Base-by-base conservation (phyloP, 73 alveolate species). In the Halteria grandinella region DNA sequence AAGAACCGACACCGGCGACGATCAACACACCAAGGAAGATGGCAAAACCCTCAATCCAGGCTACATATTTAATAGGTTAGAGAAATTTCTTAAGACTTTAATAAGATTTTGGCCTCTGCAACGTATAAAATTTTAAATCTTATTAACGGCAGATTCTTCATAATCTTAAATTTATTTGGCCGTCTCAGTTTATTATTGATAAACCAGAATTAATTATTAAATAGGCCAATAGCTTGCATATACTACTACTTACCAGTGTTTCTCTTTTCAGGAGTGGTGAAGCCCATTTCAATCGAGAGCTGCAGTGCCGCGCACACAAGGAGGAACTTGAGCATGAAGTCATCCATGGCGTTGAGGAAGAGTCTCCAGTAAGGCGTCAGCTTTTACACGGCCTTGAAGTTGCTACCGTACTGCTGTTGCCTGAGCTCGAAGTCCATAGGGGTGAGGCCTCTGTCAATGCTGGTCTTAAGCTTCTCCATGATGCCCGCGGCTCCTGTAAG, bases 21-120 rank as follows among this genome's bases (percentile, higher is more conserved):
- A 88, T 86, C 29, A 83, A 55, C 20, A 88, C 97, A 17, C 93
- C 93, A 5, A 83, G 52, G 21, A 80, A 48, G 34, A 87, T 87
- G n/a, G 95, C 95, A 36, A 57, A 32, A 11, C 95, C 95, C 51
- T 87, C 97, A 15, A 87, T 69, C 95, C 95, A 87, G 58, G 95
- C 95, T n/a, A n/a, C n/a, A n/a, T n/a, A n/a, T n/a, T n/a, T n/a
- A n/a, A n/a, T n/a, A n/a, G n/a, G n/a, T n/a, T n/a, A n/a, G n/a
- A n/a, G n/a, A n/a, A n/a, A n/a, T n/a, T n/a, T n/a, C n/a, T n/a
- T n/a, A n/a, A n/a, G n/a, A n/a, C n/a, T n/a, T n/a, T n/a, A n/a
- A n/a, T n/a, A n/a, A n/a, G n/a, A n/a, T n/a, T n/a, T n/a, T n/a
- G n/a, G n/a, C n/a, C n/a, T n/a, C n/a, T n/a, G n/a, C n/a, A n/a